Base-by-base conservation (phyloP, 2,329 filamentous ascomycete genomes). In the Rhynchosporium secalis region DNA sequence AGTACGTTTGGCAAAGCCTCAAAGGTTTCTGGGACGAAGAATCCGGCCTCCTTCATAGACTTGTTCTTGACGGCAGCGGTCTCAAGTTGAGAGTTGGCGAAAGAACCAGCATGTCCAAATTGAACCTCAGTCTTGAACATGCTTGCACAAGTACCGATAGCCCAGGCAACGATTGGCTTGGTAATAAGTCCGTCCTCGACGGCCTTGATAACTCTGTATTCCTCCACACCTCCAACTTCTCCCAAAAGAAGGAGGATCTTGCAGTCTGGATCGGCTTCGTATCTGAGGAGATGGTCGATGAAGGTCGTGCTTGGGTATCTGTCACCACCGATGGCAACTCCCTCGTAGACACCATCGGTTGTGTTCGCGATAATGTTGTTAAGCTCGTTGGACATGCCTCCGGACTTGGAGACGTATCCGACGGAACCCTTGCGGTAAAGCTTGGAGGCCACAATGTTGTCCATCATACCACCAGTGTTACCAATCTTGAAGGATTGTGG, bases 391-490 rank as follows among this genome's bases (percentile, higher is more conserved):
- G 95, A 98, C 95, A 99, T 99, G 82, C 95, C 95, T 77, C 95
- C 95, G 63, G 95, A 99, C 86, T 99, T 99, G 85, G 94, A 98
- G 79, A 99, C 95, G 80, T 99, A 99, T 73, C 92, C 95, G 71
- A 99, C 93, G 72, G 95, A 98, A 73, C 95, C 95, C 82, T 95
- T 95, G 80, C 95, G 94, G 88, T 99, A 99, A 66, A 99, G 91
- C 88, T 99, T 99, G 78, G 95, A 98, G 72, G 95, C 92, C 69
- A 99, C 95, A 75, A 99, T 99, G 87, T 99, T 99, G 86, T 99
- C 95, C 95, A 99, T 99, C 95, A 99, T 99, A 80, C 95, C 95
- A 86, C 95, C 95, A 74, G 95, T 99, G 86, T 99, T 99, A 78
- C 95, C 95, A 70, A 99, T 99, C 87, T 98, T 99, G 90, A 94